Base-by-base conservation (phyloP, 768 basidiomycete species). In the Chalciporus pseudorubinellus region DNA sequence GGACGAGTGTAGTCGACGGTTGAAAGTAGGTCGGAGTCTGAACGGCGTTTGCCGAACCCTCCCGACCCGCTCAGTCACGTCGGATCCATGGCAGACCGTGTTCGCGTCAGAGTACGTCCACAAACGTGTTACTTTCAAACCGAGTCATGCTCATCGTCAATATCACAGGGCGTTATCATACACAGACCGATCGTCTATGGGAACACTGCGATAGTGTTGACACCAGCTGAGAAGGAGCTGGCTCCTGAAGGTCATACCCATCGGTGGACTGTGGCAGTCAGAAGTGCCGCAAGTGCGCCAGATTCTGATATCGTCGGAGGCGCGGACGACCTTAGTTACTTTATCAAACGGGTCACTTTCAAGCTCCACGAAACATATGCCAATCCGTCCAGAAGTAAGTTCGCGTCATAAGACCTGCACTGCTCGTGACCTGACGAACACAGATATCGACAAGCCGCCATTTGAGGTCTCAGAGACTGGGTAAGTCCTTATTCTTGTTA, bases 401-500 rank as follows among this genome's bases (percentile, higher is more conserved):
- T 28, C 14, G 16, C 34, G 26, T 28, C 7, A 4, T 45, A 19
- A 19, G n/a, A 10, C 44, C 11, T 29, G 3, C 31, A 9, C 41
- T 38, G 36, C 31, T 22, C 44, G 18, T 39, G 31, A 26, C 34
- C 34, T 56, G 48, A 44, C 34, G 41, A 34, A 34, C 41, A 34
- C 33, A 98, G 95, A 87, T 59, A 67, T 97, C 24, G 97, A 99
- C 64, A 92, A 89, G 65, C 82, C 92, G 4, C 97, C 97, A 0
- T 99, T 94, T 63, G 91, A 93, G 59, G 85, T 98, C 14, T 86
- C 94, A 10, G 97, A 98, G 70, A 98, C 97, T 14, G 97, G 97
- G 90, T 85, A 58, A 18, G 78, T 66, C 16, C 21, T 16, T 6
- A 0, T 41, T 11, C 10, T 29, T 20, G 18, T 28, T 44, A 14